phyloP scores from a whole-genome alignment of 2,329 filamentous ascomycete genomes.

The Sordariomycetes sp. region DNA sequence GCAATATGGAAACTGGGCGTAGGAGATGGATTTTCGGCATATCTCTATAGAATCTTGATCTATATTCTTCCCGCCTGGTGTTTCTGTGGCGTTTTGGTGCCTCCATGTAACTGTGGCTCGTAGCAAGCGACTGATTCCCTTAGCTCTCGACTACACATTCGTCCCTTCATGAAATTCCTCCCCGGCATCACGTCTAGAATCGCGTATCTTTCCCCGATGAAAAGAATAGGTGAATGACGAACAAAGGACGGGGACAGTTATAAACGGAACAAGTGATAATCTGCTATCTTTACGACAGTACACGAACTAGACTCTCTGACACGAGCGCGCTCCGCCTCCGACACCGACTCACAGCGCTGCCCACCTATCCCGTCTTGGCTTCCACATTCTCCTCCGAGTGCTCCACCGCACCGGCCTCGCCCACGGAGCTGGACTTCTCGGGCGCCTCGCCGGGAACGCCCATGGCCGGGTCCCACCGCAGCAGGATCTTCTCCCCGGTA shows the following conservation, averaged over 20 bases:
- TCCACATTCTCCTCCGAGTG: neutral
- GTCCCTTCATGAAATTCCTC: neutral
- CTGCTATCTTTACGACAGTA: neutral
- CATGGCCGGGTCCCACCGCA: conserved; percentile 21
- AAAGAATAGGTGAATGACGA: neutral
- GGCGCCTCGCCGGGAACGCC: conserved; percentile 7
- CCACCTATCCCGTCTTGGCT: neutral
- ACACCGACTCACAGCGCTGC: neutral
- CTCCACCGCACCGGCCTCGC: neutral
- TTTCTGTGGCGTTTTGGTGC: neutral
- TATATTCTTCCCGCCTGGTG: neutral
- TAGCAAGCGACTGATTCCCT: neutral
- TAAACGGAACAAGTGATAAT: neutral
- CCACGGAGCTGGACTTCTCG: neutral
- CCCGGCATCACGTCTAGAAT: neutral
- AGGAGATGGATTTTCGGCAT: neutral
- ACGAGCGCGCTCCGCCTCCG: neutral
- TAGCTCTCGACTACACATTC: neutral
- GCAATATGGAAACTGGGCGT: neutral
- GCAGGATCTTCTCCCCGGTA: conserved; percentile 18
- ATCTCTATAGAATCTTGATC: neutral
- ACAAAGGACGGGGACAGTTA: neutral
- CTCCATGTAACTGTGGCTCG: neutral
- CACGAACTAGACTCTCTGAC: neutral
- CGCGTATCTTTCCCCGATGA: too few species aligned